Conservation (phyloP, 306 rosid species). For the Acmispon strigosus region DNA sequence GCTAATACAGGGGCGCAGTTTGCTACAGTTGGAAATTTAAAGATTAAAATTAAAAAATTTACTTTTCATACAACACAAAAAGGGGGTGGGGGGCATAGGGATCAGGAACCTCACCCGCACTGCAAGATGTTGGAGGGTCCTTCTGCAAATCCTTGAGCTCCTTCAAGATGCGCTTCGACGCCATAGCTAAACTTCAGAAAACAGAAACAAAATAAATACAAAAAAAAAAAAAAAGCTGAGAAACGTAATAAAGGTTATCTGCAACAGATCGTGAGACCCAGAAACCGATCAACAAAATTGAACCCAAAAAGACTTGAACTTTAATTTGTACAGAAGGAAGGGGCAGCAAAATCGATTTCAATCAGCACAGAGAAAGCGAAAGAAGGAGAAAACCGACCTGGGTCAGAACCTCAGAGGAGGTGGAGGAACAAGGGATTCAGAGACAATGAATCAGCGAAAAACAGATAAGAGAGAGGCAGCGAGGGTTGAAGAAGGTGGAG, state of each 20-base stretch:
- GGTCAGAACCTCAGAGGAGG: background rate
- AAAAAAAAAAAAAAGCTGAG: background rate
- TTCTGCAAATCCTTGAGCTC: constrained; percentile 93
- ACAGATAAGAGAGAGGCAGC: background rate
- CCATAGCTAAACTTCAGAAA: constrained; percentile 32
- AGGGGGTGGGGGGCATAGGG: background rate
- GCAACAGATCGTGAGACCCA: constrained; percentile 26
- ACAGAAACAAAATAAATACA: background rate
- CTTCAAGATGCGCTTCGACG: constrained; percentile 82
- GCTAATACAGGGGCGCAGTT: background rate
- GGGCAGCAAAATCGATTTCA: background rate
- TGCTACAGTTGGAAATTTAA: background rate
- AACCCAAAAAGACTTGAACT: background rate
- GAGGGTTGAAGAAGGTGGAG: background rate
- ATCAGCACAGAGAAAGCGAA: background rate
- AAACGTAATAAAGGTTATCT: background rate
- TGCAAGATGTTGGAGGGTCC: constrained; percentile 85
- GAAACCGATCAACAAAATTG: background rate
- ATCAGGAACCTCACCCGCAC: constrained; percentile 53
- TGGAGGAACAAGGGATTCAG: background rate
- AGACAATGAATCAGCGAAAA: background rate
- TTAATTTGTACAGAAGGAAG: background rate
- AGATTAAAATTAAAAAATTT: background rate
- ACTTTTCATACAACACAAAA: background rate
- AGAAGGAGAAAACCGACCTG: background rate